Evolutionary conservation across 208 protist genomes (phyloP), one percentile per base, ranked within the genome.

Genomic region (Trypanosomatidae sp.): DNA sequence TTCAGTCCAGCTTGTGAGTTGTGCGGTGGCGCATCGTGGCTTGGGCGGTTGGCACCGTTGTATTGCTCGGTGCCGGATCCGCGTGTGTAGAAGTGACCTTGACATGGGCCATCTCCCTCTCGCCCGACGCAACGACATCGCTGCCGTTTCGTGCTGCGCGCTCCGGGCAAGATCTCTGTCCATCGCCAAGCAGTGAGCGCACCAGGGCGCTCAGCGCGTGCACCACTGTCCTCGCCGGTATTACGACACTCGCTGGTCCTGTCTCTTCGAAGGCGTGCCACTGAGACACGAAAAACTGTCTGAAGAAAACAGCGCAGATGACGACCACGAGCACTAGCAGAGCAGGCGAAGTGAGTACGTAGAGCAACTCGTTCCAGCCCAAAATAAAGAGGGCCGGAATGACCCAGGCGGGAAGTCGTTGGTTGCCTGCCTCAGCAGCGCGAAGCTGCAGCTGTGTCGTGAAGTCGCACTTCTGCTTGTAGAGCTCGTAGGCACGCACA

Each of bases 281-380:
- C 73, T 94, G 81, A 2, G 85, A 70, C 9, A 89, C 66, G 41
- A 95, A 79, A 36, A 80, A 85, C n/a, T 81, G 49, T 68, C 84
- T 84, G 76, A 93, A 92, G 72, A 95, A 93, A 28, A 95, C 33
- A 53, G 70, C 66, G 41, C 73, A 71, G 41, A 93, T 69, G 46
- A 87, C 66, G 17, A 89, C 68, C 39, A 94, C 53, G 36, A 85
- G 6, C 12, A 90, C 46, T 6, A 97, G 81, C 22, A 97, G 78
- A 12, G 85, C 25, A 5, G 92, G 92, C n/a, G 79, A 88, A 1
- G 82, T 91, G 56, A 91, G 6, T 8, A 97, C 83, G 73, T 95
- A 97, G 79, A 71, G 79, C 10, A 95, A n/a, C 79, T 95, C 89
- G 73, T 97, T 95, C 82, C 82, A 92, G 17, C 92, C 90, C 22